phyloP scores from a whole-genome alignment of 306 rosid species.

The Malus fusca region DNA sequence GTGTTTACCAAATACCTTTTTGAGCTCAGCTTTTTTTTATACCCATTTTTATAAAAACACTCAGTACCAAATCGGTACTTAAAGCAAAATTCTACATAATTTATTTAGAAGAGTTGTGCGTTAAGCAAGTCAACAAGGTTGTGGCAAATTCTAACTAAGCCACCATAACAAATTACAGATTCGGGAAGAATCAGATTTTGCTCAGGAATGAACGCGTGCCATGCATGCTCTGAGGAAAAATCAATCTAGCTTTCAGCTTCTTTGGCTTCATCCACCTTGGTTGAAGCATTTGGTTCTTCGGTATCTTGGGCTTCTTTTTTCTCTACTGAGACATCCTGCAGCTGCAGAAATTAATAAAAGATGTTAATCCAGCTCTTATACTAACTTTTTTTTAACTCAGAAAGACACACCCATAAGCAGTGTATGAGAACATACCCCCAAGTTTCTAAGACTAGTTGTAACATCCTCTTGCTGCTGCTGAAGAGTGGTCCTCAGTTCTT shows the following conservation, averaged over 20 bases:
- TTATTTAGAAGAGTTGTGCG: slow-evolving; percentile 10
- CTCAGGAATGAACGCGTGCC: slow-evolving; percentile 14
- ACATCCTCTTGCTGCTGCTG: slow-evolving; percentile 98
- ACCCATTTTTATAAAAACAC: too few species aligned
- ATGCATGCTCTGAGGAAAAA: slow-evolving; percentile 8
- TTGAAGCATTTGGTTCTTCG: slow-evolving; percentile 26
- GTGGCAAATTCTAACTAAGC: slow-evolving; percentile 11
- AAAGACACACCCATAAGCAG: not conserved
- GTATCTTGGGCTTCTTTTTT: not conserved
- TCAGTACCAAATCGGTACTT: too few species aligned
- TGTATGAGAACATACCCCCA: slow-evolving; percentile 51
- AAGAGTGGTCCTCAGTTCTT: slow-evolving; percentile 86
- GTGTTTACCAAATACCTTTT: too few species aligned
- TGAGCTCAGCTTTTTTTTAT: too few species aligned
- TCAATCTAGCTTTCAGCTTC: slow-evolving; percentile 30
- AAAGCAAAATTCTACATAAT: slow-evolving; percentile 18
- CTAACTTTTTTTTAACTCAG: not conserved
- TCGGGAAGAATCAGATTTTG: not conserved
- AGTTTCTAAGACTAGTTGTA: slow-evolving; percentile 59
- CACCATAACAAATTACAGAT: not conserved
- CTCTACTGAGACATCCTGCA: slow-evolving; percentile 52
- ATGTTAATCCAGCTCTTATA: not conserved
- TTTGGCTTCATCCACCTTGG: slow-evolving; percentile 29
- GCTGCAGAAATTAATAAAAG: slow-evolving; percentile 32
- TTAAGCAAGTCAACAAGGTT: slow-evolving; percentile 18